A percentile compares a stretch with the other conserved stretches of the same genome.
phyloP scores from a whole-genome alignment of 768 basidiomycete species.

The Russula sp. region DNA sequence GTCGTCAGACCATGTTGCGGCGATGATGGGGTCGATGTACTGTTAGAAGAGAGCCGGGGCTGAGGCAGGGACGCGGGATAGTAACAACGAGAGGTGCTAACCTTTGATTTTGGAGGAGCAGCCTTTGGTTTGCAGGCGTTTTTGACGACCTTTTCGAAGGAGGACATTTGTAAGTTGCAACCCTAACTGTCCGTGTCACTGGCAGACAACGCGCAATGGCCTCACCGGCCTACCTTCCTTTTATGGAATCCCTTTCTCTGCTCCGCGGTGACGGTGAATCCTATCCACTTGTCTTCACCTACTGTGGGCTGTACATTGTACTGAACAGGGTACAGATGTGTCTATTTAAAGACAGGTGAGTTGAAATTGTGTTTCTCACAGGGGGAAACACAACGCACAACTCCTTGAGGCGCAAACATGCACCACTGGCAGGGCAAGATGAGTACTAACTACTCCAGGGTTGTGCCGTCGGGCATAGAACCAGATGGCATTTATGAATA shows the following conservation, averaged over 20 bases:
- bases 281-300: too few species aligned
- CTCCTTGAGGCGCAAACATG: background rate
- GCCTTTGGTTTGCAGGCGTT: conserved; percentile 97
- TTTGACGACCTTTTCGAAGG: conserved; percentile 91
- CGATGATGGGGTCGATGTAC: conserved; percentile 96
- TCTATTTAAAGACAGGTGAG: background rate
- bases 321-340: background rate
- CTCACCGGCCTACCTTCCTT: background rate
- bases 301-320: background rate
- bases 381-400: background rate
- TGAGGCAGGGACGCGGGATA: background rate
- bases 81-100: conserved; percentile 34
- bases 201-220: background rate
- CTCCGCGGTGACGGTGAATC: background rate
- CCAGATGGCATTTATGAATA: background rate
- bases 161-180: conserved; percentile 49
- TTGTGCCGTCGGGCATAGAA: background rate
- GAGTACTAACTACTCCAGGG: background rate
- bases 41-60: conserved; percentile 36
- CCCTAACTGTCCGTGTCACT: background rate
- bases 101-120: conserved; percentile 94
- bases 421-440: background rate
- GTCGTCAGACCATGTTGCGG: conserved; percentile 95
- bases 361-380: background rate
- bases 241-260: background rate